Conservation (phyloP, 1,284 basidiomycete genomes). For the Trichosporon sp. region DNA sequence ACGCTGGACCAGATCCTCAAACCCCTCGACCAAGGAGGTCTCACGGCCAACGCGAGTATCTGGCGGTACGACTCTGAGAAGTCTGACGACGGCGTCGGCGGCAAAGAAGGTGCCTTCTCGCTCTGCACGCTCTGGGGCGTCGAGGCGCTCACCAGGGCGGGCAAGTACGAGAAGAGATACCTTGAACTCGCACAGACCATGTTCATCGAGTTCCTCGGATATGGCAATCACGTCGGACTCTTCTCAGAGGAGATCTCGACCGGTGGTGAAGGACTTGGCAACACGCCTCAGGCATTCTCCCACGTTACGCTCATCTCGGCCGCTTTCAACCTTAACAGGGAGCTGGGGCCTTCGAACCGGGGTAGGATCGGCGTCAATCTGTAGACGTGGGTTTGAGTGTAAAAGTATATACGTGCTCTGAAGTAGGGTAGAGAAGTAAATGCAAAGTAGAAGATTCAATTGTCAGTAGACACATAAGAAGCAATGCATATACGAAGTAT, state of each 20-base stretch:
- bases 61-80: constrained; percentile 65
- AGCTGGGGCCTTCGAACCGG: constrained; percentile 17
- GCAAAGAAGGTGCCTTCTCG: constrained; percentile 69
- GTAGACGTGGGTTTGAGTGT: not conserved
- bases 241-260: constrained; percentile 61
- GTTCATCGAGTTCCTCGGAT: constrained; percentile 52
- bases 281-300: constrained; percentile 47
- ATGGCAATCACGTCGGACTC: constrained; percentile 77
- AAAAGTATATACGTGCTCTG: not conserved
- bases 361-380: not conserved
- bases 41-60: constrained; percentile 64
- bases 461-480: no score
- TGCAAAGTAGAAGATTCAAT: no score
- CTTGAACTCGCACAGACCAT: constrained; percentile 48
- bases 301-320: constrained; percentile 47
- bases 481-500: no score
- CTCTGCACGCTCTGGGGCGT: constrained; percentile 58
- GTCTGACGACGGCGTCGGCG: constrained; percentile 83
- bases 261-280: constrained; percentile 48
- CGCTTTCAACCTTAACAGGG: constrained; percentile 48
- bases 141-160: constrained; percentile 78
- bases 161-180: constrained; percentile 63
- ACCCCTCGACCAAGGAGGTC: constrained; percentile 76
- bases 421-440: no score
- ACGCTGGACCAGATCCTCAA: constrained; percentile 74